These are phyloP conservation scores for Crithidia acanthocephali DNA, from an alignment of 208 protist species.

Conservation along the genomic window DNA sequence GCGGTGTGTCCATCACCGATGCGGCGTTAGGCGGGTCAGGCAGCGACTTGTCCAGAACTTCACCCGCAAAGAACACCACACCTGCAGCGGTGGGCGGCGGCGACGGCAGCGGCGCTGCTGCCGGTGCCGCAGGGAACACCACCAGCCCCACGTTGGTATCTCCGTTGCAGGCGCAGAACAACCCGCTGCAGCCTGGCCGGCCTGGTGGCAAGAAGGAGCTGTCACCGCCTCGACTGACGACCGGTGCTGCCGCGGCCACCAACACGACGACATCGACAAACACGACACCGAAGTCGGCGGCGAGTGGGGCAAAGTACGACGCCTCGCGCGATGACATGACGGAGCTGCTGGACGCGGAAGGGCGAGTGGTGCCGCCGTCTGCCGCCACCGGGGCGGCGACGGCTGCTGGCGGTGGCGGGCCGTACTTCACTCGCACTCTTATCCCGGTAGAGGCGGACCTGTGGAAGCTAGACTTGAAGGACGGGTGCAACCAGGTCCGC, in stretches of 20 bases:
- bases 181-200: neutral
- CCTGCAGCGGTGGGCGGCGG: too few relatives aligned
- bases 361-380: neutral
- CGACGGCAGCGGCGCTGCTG: too few relatives aligned
- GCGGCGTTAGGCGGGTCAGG: neutral
- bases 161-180: too few relatives aligned
- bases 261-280: neutral
- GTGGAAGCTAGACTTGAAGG: constrained; percentile 81
- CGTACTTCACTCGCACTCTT: constrained; percentile 76
- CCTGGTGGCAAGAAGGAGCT: neutral
- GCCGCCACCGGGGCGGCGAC: too few relatives aligned
- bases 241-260: too few relatives aligned
- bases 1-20: constrained; percentile 31
- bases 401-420: neutral
- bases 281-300: neutral
- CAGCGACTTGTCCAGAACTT: constrained; percentile 5
- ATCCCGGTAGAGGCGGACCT: constrained; percentile 92
- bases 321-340: neutral
- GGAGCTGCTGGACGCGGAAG: constrained; percentile 19
- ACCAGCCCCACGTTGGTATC: too few relatives aligned
- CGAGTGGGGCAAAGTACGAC: neutral
- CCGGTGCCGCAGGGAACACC: too few relatives aligned
- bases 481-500: constrained; percentile 91
- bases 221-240: neutral
- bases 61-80: neutral